Conservation (phyloP, 1,139 yeast species). For the Wickerhamomyces sp. region DNA sequence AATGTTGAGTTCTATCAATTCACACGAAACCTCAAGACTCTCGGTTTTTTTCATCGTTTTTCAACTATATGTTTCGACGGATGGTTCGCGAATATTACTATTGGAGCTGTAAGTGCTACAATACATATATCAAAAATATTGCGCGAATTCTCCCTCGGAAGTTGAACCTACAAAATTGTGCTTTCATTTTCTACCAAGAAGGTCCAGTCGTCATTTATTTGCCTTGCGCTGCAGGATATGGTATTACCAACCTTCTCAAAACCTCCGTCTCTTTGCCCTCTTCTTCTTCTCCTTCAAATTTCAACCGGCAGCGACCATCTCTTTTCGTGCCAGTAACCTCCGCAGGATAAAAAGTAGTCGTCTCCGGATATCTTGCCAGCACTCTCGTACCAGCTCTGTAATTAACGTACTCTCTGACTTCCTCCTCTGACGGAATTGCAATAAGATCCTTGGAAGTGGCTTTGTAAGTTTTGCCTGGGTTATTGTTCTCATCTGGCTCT, state of each 20-base stretch:
- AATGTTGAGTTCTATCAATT: background rate
- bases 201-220: background rate
- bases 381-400: slow-evolving; percentile 80
- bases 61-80: too few relatives aligned
- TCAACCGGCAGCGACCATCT: slow-evolving; percentile 72
- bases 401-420: slow-evolving; percentile 40
- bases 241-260: slow-evolving; percentile 74
- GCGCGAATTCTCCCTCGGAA: too few relatives aligned
- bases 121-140: too few relatives aligned
- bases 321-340: slow-evolving; percentile 75
- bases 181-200: too few relatives aligned
- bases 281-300: slow-evolving; percentile 97
- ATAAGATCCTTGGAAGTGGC: slow-evolving; percentile 80
- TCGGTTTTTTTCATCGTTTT: too few relatives aligned
- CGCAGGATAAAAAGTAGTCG: slow-evolving; percentile 95
- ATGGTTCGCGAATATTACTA: too few relatives aligned
- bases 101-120: too few relatives aligned
- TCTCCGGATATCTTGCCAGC: slow-evolving; percentile 93
- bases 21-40: too few relatives aligned
- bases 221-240: slow-evolving; percentile 43
- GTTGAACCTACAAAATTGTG: too few relatives aligned
- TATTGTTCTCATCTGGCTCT: slow-evolving; percentile 92
- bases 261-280: slow-evolving; percentile 95
- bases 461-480: slow-evolving; percentile 82
- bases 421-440: slow-evolving; percentile 54